Conservation (phyloP, 371 early-diverging fungal genomes). For the Mucor saturninus region DNA sequence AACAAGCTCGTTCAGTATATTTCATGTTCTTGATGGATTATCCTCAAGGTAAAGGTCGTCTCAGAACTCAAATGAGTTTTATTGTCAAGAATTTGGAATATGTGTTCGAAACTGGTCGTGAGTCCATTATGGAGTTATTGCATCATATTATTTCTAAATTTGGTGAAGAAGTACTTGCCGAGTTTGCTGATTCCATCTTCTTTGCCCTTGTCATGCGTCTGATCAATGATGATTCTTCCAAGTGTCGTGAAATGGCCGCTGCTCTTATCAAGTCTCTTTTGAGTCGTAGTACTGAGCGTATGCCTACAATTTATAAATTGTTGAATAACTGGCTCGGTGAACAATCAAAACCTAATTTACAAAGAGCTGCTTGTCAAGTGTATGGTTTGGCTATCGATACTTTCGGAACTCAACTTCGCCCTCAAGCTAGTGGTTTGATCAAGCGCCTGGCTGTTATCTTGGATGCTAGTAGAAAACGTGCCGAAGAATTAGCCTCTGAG, state of each 20-base stretch:
- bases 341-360: slow-evolving; percentile 59
- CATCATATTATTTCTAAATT: slow-evolving; percentile 80
- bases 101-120: slow-evolving; percentile 88
- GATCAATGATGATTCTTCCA: slow-evolving; percentile 89
- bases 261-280: slow-evolving; percentile 72
- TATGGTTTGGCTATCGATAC: slow-evolving; percentile 84
- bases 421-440: slow-evolving; percentile 59
- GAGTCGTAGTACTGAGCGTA: slow-evolving; percentile 53
- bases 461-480: slow-evolving; percentile 50
- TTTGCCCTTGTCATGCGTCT: slow-evolving; percentile 82
- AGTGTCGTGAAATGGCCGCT: slow-evolving; percentile 90
- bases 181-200: slow-evolving; percentile 81
- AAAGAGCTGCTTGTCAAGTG: slow-evolving; percentile 82
- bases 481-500: slow-evolving; percentile 43
- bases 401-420: slow-evolving; percentile 62
- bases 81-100: slow-evolving; percentile 89
- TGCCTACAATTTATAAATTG: slow-evolving; percentile 62
- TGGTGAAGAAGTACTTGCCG: slow-evolving; percentile 71
- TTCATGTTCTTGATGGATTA: slow-evolving; percentile 93
- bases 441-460: slow-evolving; percentile 55
- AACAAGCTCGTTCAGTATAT: slow-evolving; percentile 79
- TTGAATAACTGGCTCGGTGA: slow-evolving; percentile 78
- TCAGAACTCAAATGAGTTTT: slow-evolving; percentile 84
- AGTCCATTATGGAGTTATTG: slow-evolving; percentile 86
- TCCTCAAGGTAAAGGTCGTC: slow-evolving; percentile 83